Base-by-base conservation (phyloP, 73 alveolate genomes). In the Loxodes magnus region DNA sequence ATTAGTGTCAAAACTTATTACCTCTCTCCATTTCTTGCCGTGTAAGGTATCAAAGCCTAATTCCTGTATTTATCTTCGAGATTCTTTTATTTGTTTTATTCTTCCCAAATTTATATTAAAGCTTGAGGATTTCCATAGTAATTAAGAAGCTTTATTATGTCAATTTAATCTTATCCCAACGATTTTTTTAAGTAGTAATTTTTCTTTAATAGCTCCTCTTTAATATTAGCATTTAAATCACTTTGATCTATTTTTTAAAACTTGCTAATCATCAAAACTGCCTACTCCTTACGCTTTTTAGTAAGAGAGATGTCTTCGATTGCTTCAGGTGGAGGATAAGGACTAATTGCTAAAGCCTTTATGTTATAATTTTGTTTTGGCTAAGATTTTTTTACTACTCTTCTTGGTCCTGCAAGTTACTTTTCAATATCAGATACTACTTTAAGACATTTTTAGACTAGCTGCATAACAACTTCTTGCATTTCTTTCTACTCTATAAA, bases 401-500 rank as follows among this genome's bases (percentile, higher is more conserved):
- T n/a, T n/a, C n/a, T n/a, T n/a, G n/a, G n/a, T n/a, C n/a, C n/a
- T n/a, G n/a, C n/a, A n/a, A n/a, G 48, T 4, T 25, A 12, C 21
- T 43, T 61, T 43, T 71, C 85, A 23, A 36, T 12, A 7, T 50
- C 55, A 3, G 23, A 60, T 37, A 66, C 25, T 9, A 50, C 12
- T 5, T 17, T 27, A 24, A 74, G 33, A 21, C 59, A 35, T 3
- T 22, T 3, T 46, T 27, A 39, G 7, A 56, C 35, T 34, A 57
- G 43, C 44, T 43, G 21, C 16, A 42, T 14, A 6, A 66, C 42
- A 37, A 56, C 37, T 23, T 68, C 58, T 35, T 66, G 75, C 58
- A 67, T 49, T 4, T 67, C n/a, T 1, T 57, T 57, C 7, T 74
- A 71, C 21, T 61, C 54, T 22, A 36, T 54, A 36, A 65, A 74